Percentiles rank a stretch among this genome's conserved stretches.
Conservation (phyloP, 257 asterid species). For the Capsicum rhomboideum region DNA sequence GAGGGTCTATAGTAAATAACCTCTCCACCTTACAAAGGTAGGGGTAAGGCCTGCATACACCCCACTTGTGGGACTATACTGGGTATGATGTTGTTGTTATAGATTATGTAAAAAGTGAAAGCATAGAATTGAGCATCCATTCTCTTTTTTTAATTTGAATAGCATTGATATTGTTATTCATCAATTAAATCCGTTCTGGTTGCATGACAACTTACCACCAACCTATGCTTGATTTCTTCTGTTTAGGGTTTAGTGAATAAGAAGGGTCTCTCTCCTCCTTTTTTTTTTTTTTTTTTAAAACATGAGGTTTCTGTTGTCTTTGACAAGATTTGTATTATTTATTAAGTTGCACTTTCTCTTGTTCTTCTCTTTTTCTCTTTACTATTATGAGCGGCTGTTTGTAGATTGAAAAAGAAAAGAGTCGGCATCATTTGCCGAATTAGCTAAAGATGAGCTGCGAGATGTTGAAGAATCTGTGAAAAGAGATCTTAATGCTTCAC, state of each 20-base stretch:
- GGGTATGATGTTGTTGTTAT: not conserved
- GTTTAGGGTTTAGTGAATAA: not conserved
- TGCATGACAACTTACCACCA: not conserved
- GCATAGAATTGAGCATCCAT: not conserved
- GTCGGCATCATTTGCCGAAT: constrained; percentile 57
- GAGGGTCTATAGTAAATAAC: not conserved
- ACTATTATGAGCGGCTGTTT: constrained; percentile 9
- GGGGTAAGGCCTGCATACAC: not conserved
- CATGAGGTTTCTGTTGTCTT: not conserved
- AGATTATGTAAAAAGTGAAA: not conserved
- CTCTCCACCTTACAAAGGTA: not conserved
- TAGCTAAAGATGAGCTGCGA: constrained; percentile 31
- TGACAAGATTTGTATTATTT: not conserved
- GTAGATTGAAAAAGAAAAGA: constrained; percentile 75
- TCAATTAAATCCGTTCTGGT: not conserved
- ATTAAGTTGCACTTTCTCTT: not conserved
- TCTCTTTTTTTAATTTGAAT: not conserved
- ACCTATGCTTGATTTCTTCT: not conserved
- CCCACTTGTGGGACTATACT: not conserved
- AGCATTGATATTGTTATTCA: not conserved
- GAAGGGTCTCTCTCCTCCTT: not conserved
- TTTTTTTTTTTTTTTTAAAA: not conserved
- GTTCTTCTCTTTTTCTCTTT: not conserved
- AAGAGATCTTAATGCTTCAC: constrained; percentile 10
- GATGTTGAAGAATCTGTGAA: constrained; percentile 22